These are phyloP conservation scores for Populus hybrid DNA, from an alignment of 441 rosid genomes.

Conservation along the genomic window DNA sequence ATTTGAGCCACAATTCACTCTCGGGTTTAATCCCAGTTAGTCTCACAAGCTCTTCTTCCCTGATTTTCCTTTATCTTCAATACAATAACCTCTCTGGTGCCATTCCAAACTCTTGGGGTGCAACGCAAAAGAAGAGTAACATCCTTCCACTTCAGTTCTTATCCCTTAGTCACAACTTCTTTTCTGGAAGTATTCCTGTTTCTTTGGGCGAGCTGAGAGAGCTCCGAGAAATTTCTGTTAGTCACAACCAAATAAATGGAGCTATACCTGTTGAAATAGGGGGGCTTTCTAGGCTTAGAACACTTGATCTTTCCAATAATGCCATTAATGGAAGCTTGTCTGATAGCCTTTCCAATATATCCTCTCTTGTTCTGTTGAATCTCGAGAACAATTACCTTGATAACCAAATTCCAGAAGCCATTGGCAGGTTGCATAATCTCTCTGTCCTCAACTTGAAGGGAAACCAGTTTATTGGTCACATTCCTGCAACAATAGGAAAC, in stretches of 20 bases:
- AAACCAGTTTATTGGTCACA: conserved; percentile 45
- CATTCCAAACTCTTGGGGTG: conserved; percentile 46
- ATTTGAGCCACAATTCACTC: conserved; percentile 60
- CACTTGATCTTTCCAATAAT: conserved; percentile 40
- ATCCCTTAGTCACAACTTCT: conserved; percentile 36
- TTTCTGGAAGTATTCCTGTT: conserved; percentile 42
- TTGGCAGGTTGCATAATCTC: conserved; percentile 52
- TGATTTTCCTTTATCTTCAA: conserved; percentile 58
- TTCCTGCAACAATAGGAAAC: conserved; percentile 54
- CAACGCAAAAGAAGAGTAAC: conserved; percentile 6
- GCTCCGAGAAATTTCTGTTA: conserved; percentile 43
- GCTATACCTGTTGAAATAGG: conserved; percentile 45
- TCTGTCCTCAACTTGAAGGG: conserved; percentile 49
- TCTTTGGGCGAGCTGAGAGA: conserved; percentile 37
- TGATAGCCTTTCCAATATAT: conserved; percentile 29
- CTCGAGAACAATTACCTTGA: conserved; percentile 39
- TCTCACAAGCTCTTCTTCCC: conserved; percentile 46
- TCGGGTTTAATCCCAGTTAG: conserved; percentile 52
- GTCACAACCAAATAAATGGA: conserved; percentile 46
- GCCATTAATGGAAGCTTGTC: conserved; percentile 49
- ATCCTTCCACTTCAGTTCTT: conserved; percentile 30
- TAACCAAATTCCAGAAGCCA: conserved; percentile 42
- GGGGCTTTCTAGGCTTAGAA: conserved; percentile 33
- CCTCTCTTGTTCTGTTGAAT: conserved; percentile 38
- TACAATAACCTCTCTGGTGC: conserved; percentile 67